These are phyloP conservation scores for Pilasporangium apinafurcum DNA, from an alignment of 352 stramenopile species.

Conservation along the genomic window DNA sequence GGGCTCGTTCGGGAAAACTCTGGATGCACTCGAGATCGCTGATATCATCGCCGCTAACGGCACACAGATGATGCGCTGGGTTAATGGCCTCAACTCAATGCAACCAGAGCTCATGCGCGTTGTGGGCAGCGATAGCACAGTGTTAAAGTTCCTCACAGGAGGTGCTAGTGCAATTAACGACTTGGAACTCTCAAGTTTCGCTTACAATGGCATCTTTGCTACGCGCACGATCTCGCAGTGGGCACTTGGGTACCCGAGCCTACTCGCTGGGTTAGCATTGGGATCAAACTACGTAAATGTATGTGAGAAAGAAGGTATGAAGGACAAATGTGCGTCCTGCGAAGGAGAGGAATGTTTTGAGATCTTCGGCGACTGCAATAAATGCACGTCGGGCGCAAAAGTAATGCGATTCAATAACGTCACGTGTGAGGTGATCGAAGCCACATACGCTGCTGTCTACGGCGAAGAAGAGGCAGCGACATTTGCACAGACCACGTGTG, in stretches of 20 bases:
- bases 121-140: background rate
- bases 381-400: constrained; percentile 23
- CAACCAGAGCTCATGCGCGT: constrained; percentile 6
- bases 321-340: constrained; percentile 37
- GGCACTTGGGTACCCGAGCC: constrained; percentile 17
- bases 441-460: constrained; percentile 31
- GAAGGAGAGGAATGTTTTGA: constrained; percentile 21
- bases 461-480: constrained; percentile 21
- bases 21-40: background rate
- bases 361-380: constrained; percentile 38
- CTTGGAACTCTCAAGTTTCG: constrained; percentile 8
- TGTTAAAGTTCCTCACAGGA: constrained; percentile 2
- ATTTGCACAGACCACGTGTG: constrained; percentile 30
- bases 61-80: constrained; percentile 12
- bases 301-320: constrained; percentile 9
- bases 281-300: constrained; percentile 10
- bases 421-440: constrained; percentile 29
- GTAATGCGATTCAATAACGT: constrained; percentile 38
- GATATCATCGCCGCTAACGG: constrained; percentile 5
- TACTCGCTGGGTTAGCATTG: constrained; percentile 12
- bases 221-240: constrained; percentile 13
- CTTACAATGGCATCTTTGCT: constrained; percentile 16
- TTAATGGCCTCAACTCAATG: constrained; percentile 13
- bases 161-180: background rate
- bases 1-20: constrained; percentile 1